Evolutionary conservation across 441 rosid genomes (phyloP), one percentile per base, ranked within the genome.

Genomic region (Euphorbia schlechtendalii): DNA sequence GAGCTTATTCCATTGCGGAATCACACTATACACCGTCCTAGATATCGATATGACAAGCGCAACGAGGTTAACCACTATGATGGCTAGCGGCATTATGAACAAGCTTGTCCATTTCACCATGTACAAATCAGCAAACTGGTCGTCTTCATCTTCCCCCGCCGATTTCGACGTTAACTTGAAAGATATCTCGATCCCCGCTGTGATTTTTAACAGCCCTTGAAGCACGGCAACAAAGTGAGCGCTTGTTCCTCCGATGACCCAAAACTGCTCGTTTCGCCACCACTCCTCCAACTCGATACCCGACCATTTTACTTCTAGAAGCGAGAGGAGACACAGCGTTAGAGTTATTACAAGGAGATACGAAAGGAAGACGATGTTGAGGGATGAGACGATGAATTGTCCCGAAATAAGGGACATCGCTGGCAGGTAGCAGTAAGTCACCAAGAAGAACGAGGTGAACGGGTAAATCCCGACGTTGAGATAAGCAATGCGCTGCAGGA

Each of bases 221-320:
- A 89, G 48, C 15, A 92, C 96, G 2, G 96, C 96, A 20, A 72
- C 87, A 0, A 89, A 82, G 74, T 89, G 96, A 61, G 98, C 98
- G 13, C 96, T 92, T 1, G 93, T 73, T 30, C 98, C 96, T 8
- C 98, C 98, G 2, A 92, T 89, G 1, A 84, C 71, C 98, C 96
- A 92, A 71, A 92, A 92, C 71, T 89, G 96, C 83, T 92, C 96
- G 14, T 92, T 92, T 59, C 96, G 76, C 98, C 96, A 92, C 82
- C 86, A 87, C 64, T 89, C 98, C 69, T 92, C 96, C 0, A 92
- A 83, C 11, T 78, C 88, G 0, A 92, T 76, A 0, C 96, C 96
- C 0, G 96, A 92, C 96, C 96, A 89, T 64, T 84, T 89, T 46
- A 89, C 93, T 77, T 92, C 98, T 0, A 92, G 91, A 43, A 89